A percentile compares a stretch with the other conserved stretches of the same genome.
These are phyloP conservation scores for Solanum bulbocastanum DNA, from an alignment of 257 asterid genomes.

Conservation along the genomic window DNA sequence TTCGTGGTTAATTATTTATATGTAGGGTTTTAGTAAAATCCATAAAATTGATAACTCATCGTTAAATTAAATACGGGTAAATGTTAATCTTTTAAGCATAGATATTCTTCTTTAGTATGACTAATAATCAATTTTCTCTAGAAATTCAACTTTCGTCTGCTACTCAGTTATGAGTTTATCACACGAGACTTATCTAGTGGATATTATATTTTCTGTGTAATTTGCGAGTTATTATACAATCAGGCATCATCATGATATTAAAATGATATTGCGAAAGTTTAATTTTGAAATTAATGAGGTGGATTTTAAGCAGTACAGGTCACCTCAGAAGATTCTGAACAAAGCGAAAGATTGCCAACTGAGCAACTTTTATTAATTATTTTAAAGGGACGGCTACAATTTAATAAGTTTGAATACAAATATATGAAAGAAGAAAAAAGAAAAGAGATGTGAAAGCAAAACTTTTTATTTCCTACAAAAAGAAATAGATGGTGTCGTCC, in stretches of 20 bases:
- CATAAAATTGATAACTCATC: neutral
- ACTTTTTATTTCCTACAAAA: neutral
- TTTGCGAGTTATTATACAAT: too few species aligned
- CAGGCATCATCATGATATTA: too few species aligned
- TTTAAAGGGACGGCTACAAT: neutral
- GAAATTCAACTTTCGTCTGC: too few species aligned
- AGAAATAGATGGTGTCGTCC: neutral
- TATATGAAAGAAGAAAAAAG: neutral
- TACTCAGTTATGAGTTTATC: too few species aligned
- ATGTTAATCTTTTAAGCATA: too few species aligned
- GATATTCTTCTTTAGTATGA: too few species aligned
- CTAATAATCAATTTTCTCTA: too few species aligned
- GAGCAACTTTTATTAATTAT: neutral
- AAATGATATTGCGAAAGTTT: neutral
- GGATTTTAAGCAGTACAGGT: neutral
- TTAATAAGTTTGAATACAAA: neutral
- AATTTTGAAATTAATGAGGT: neutral
- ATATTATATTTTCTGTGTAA: too few species aligned
- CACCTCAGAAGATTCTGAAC: neutral
- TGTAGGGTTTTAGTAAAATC: neutral
- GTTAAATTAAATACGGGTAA: accelerated
- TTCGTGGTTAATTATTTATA: neutral
- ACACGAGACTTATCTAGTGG: too few species aligned
- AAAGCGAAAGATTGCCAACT: neutral
- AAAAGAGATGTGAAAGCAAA: neutral